Base-by-base conservation (phyloP, 371 early-diverging fungal species). In the Thermomucor indicae-seudaticae region DNA sequence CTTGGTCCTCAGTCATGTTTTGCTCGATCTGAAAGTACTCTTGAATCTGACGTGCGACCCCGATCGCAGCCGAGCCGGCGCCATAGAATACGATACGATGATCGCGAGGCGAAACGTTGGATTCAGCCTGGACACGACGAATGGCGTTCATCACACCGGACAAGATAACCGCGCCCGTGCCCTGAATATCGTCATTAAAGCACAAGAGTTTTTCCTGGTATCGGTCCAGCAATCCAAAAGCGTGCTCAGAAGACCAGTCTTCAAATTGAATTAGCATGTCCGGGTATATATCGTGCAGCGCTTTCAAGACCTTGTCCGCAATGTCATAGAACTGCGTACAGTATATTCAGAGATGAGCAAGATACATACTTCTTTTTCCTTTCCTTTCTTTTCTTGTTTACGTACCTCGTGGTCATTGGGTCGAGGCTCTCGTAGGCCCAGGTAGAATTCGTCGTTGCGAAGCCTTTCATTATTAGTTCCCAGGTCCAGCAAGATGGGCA, bases 81-180 rank as follows among this genome's bases (percentile, higher is more conserved):
- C 93, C 93, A 56, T 81, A 85, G 67, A 95, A 94, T 30, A 96
- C 78, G 55, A 96, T 82, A 45, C 89, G 83, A 62, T 93, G 95
- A 16, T 89, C 71, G 17, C 62, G 49, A 29, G 90, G 81, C 4
- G 66, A 62, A 27, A 85, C 65, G 16, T 80, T 79, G 0, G 84
- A 71, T 47, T 72, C 70, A 3, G 51, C 41, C 30, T 68, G 53
- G 12, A 78, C 82, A 14, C 78, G 66, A 27, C 78, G 60, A 37
- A 95, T 80, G 2, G 96, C 96, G 53, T 92, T 92, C 62, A 93
- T 93, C 53, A 94, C 85, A 8, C 95, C 96, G 27, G 90, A 81
- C 17, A 94, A 74, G 53, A 94, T 89, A 22, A 95, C 95, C 39
- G 92, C 93, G 43, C 67, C 96, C 7, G 96, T 95, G 31, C 95